Evolutionary conservation across 1,284 basidiomycete species (phyloP).

Genomic region (Leccinum ponderosum): DNA sequence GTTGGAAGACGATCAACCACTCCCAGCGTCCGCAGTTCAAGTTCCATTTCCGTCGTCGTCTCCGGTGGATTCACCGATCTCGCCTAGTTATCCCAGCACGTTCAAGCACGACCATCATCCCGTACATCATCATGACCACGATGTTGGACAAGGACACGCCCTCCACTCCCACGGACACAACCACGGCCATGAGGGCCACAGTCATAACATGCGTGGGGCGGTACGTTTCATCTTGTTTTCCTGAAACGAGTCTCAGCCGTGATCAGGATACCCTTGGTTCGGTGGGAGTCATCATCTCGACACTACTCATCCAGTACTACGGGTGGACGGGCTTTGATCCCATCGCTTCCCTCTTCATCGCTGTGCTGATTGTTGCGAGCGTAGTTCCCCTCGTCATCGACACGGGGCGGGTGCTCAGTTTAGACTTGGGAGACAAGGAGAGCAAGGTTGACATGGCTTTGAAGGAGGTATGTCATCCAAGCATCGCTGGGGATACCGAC

Average conservation of each 20-base stretch:
- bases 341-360: conserved; percentile 97
- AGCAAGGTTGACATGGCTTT: conserved; percentile 71
- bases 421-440: conserved; percentile 81
- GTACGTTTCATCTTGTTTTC: conserved; percentile 45
- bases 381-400: conserved; percentile 96
- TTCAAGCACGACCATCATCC: conserved; percentile 34
- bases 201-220: conserved; percentile 99
- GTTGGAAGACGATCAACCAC: conserved; percentile 44
- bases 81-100: conserved; percentile 36
- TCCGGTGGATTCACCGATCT: conserved; percentile 36
- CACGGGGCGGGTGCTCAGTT: conserved; percentile 83
- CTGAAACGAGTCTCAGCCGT: conserved; percentile 15
- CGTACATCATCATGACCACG: conserved; percentile 32
- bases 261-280: conserved; percentile 83
- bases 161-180: conserved; percentile 42
- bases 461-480: conserved; percentile 54
- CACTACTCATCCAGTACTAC: conserved; percentile 92
- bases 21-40: conserved; percentile 68
- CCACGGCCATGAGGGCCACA: conserved; percentile 77
- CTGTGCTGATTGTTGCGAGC: conserved; percentile 91
- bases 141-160: conserved; percentile 47
- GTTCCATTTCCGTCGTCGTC: conserved; percentile 58
- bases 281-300: conserved; percentile 98
- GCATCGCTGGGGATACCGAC: neutral
- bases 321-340: conserved; percentile 99